These are phyloP conservation scores for Fusarium lateritium DNA, from an alignment of 2,329 filamentous ascomycete species.

Conservation along the genomic window DNA sequence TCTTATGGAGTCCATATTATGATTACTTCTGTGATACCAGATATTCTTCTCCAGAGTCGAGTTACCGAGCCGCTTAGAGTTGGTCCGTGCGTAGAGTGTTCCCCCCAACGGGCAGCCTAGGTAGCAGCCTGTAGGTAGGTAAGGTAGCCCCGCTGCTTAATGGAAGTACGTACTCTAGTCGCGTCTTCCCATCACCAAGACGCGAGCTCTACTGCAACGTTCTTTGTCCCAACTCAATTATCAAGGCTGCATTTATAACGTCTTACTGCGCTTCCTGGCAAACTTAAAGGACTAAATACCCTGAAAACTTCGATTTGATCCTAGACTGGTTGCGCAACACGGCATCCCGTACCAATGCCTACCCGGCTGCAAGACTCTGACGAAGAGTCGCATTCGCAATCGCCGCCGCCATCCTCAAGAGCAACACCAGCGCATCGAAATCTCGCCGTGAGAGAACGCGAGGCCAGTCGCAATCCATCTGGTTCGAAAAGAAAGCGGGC, in stretches of 20 bases:
- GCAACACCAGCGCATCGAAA: slow-evolving; percentile 40
- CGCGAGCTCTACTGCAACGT: slow-evolving; percentile 15
- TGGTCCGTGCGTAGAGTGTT: neutral
- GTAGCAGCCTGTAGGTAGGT: too few species aligned
- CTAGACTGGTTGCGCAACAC: neutral
- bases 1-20: too few species aligned
- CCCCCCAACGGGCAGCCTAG: too few species aligned
- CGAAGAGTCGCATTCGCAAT: slow-evolving; percentile 42
- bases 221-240: slow-evolving; percentile 9
- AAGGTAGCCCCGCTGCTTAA: neutral
- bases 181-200: slow-evolving; percentile 26
- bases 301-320: neutral
- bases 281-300: neutral
- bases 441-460: slow-evolving; percentile 48
- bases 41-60: too few species aligned
- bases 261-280: neutral
- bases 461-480: slow-evolving; percentile 40
- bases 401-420: slow-evolving; percentile 40
- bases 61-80: too few species aligned
- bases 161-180: slow-evolving; percentile 30
- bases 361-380: slow-evolving; percentile 41
- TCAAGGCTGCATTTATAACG: neutral
- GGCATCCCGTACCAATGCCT: slow-evolving; percentile 45
- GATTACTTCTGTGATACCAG: too few species aligned
- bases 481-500: slow-evolving; percentile 54